phyloP scores from a whole-genome alignment of 176 grass and related monocot genomes.

The Musa beccarii region DNA sequence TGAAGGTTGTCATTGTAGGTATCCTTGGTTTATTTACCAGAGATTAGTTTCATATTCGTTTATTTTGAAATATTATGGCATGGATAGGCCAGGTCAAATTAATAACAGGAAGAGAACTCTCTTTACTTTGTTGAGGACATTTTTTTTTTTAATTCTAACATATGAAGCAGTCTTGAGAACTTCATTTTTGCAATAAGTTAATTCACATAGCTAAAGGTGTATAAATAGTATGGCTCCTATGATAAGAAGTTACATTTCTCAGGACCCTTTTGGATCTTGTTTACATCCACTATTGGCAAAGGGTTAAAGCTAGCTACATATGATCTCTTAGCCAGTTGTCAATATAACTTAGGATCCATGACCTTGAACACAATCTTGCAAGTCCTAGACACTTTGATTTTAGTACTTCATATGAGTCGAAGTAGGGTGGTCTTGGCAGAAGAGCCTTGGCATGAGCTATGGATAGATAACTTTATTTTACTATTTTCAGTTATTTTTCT shows the following conservation, averaged over 20 bases:
- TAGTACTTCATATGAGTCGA: not conserved
- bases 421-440: not conserved
- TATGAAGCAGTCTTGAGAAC: not conserved
- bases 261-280: not conserved
- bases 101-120: not conserved
- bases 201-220: not conserved
- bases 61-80: not conserved
- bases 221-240: not conserved
- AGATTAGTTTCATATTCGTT: not conserved
- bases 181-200: not conserved
- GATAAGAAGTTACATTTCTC: not conserved
- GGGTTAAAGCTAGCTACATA: not conserved
- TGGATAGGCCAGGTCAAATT: too few relatives aligned
- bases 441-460: not conserved
- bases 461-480: not conserved
- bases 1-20: too few relatives aligned
- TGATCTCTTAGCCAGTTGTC: not conserved
- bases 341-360: not conserved
- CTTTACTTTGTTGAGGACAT: not conserved
- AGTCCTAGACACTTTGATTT: not conserved
- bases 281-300: not conserved
- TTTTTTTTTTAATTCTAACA: not conserved
- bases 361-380: not conserved
- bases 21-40: not conserved
- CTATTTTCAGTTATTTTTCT: not conserved